Base-by-base conservation (phyloP, 2,329 filamentous ascomycete genomes). In the Talaromyces sp. region DNA sequence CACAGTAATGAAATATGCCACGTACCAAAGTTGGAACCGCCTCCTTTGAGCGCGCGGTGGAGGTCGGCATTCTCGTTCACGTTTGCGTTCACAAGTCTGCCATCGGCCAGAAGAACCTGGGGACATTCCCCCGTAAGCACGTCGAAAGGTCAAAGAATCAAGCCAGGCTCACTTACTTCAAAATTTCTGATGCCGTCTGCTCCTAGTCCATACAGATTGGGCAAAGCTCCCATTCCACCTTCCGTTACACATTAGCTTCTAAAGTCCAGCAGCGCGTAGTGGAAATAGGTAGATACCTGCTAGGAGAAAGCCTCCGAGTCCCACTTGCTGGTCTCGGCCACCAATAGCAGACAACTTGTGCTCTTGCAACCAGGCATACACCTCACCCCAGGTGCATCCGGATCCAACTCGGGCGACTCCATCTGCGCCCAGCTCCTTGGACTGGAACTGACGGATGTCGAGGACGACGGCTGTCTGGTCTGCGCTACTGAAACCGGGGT, bases 61-160 rank as follows among this genome's bases (percentile, higher is more conserved):
- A 54, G 39, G 13, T 54, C 52, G 25, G 22, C 37, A 54, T 54
- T 48, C n/a, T 54, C 52, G 2, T 43, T 54, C 25, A 21, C 37
- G 28, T 54, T 54, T 21, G 52, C 52, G n/a, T 54, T 54, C 15
- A 54, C 9, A 33, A 54, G 52, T 6, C 25, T 54, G 8, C 48
- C 31, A 28, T 39, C 33, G 2, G 48, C 48, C 33, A 52, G 22
- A 15, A 52, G 15, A 15, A 52, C 33, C 48, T 52, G 19, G 9
- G 2, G 19, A 37, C 7, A 21, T n/a, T 35, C 8, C 7, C n/a
- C 33, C 17, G 35, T 52, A 9, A 52, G 28, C 8, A 51, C 13
- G n/a, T 3, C 25, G n/a, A n/a, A n/a, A n/a, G n/a, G 6, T 25
- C 28, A 8, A 51, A n/a, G 17, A 25, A 36, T 3, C 25, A 35